Conservation (phyloP, 495 filamentous ascomycete genomes). For the Chaetomium cochliodes region DNA sequence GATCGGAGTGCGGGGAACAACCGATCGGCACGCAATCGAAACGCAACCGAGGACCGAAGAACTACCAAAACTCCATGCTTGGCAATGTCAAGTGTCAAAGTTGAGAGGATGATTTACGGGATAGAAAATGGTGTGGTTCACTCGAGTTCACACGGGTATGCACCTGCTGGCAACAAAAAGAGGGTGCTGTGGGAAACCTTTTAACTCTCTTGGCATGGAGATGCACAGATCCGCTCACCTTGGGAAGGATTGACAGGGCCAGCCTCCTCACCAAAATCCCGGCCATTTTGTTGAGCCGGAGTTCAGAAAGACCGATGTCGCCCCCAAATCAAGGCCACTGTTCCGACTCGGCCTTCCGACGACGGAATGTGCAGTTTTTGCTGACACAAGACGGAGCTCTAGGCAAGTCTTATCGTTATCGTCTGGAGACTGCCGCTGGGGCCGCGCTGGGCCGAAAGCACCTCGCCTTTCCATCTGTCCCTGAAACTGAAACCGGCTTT, state of each 20-base stretch:
- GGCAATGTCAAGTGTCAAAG: constrained; percentile 3
- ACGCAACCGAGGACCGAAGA: constrained; percentile 31
- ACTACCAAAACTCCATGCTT: constrained; percentile 12
- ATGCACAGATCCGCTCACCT: neutral
- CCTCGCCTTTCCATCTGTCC: neutral
- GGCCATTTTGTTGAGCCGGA: constrained; percentile 16
- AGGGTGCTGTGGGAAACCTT: no score
- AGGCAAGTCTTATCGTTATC: constrained; percentile 2
- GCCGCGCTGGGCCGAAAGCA: neutral
- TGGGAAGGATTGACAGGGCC: constrained; percentile 11
- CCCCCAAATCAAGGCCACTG: neutral
- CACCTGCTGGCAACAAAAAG: neutral
- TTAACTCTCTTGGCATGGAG: constrained; percentile 3
- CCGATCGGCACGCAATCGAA: constrained; percentile 20
- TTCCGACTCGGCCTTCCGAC: no score
- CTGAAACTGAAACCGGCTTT: constrained; percentile 13
- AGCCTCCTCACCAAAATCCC: constrained; percentile 22
- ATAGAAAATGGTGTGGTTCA: neutral
- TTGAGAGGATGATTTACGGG: neutral
- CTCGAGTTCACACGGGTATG: no score
- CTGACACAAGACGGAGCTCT: no score
- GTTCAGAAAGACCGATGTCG: neutral
- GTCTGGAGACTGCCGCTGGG: neutral
- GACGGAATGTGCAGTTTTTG: neutral
- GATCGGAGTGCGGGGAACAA: constrained; percentile 25